Percentiles rank a stretch among this genome's conserved stretches.
Conservation (phyloP, 2,329 filamentous ascomycete species). For the Zopfia rhizophila region DNA sequence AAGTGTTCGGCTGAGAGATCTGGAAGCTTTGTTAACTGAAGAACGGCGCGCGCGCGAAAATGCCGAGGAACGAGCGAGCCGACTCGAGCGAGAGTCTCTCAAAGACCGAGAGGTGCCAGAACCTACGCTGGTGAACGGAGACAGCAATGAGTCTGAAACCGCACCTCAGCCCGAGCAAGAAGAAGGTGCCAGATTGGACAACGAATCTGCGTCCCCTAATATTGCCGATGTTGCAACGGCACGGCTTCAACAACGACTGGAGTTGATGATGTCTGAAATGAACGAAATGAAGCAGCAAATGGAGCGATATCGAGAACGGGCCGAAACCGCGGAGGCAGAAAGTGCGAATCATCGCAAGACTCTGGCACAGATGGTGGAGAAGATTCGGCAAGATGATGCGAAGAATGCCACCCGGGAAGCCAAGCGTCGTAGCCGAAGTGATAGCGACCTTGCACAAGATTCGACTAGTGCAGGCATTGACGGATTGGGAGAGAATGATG, state of each 20-base stretch:
- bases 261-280: constrained; percentile 82
- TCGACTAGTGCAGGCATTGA: constrained; percentile 23
- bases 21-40: constrained; percentile 80
- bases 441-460: constrained; percentile 25
- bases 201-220: constrained; percentile 33
- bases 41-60: constrained; percentile 84
- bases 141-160: constrained; percentile 21
- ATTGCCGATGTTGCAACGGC: constrained; percentile 51
- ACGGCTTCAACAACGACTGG: constrained; percentile 75
- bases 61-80: constrained; percentile 83
- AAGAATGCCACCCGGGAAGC: constrained; percentile 50
- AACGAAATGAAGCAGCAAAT: constrained; percentile 82
- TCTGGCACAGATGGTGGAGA: constrained; percentile 87
- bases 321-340: constrained; percentile 83
- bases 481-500: constrained; percentile 31
- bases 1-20: constrained; percentile 78
- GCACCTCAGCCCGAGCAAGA: constrained; percentile 27
- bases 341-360: constrained; percentile 76
- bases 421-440: constrained; percentile 38
- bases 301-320: constrained; percentile 78
- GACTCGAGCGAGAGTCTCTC: constrained; percentile 71
- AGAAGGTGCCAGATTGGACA: constrained; percentile 21
- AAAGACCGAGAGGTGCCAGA: constrained; percentile 50
- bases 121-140: constrained; percentile 29
- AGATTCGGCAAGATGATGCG: constrained; percentile 75